Percentiles rank a stretch among this genome's conserved stretches.
phyloP scores from a whole-genome alignment of 73 alveolate genomes.

The Tetrahymena elliotti region DNA sequence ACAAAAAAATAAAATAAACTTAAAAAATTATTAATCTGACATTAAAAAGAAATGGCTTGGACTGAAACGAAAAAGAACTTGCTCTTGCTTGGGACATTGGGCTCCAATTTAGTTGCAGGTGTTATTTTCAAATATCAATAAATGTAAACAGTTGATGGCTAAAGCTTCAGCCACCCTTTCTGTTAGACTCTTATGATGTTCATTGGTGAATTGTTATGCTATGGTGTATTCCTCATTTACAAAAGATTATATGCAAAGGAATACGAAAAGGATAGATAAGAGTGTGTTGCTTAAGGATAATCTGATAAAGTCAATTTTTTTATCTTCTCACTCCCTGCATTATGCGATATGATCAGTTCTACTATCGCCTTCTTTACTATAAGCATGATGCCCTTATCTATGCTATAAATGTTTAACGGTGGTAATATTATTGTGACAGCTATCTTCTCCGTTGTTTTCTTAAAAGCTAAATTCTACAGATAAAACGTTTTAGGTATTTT shows the following conservation, averaged over 20 bases:
- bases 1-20: background rate
- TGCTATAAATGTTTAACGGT: constrained; percentile 91
- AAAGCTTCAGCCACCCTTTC: constrained; percentile 59
- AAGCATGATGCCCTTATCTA: constrained; percentile 70
- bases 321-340: constrained; percentile 62
- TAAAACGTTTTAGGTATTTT: constrained; percentile 63
- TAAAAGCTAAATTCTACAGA: constrained; percentile 57
- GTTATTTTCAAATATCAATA: constrained; percentile 9
- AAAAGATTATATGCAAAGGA: background rate
- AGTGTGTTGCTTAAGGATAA: background rate
- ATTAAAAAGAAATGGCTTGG: background rate
- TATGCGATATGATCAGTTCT: constrained; percentile 72
- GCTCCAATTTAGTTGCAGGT: background rate
- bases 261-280: constrained; percentile 4
- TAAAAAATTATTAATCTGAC: too few species aligned
- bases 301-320: constrained; percentile 3
- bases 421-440: constrained; percentile 79
- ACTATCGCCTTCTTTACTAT: constrained; percentile 73
- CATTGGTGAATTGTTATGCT: constrained; percentile 50
- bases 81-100: background rate
- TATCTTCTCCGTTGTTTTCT: constrained; percentile 55
- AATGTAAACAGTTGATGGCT: constrained; percentile 17
- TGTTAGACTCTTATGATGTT: constrained; percentile 49
- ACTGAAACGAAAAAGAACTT: background rate
- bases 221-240: constrained; percentile 12